Evolutionary conservation across 2,329 filamentous ascomycete species (phyloP).

Genomic region (Colletotrichum camelliae): DNA sequence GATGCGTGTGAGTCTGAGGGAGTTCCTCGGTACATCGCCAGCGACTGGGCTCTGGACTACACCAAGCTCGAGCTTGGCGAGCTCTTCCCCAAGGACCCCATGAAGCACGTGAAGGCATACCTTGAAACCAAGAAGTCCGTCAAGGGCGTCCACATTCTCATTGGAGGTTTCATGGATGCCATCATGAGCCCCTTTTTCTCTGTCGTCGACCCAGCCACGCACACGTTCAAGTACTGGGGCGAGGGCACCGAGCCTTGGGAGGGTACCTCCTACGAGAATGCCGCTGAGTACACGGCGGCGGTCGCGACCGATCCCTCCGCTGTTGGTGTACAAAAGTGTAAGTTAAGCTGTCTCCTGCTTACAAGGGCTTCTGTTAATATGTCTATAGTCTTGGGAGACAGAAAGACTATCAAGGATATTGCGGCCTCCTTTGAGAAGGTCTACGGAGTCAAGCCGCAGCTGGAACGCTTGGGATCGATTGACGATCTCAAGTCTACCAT

Average conservation of each 20-base stretch:
- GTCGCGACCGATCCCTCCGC: not conserved
- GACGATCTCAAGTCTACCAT: not conserved
- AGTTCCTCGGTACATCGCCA: slow-evolving; percentile 43
- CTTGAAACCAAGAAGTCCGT: slow-evolving; percentile 39
- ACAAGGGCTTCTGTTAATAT: not conserved
- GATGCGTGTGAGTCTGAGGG: slow-evolving; percentile 39
- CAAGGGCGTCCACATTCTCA: slow-evolving; percentile 44
- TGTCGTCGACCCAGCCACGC: slow-evolving; percentile 25
- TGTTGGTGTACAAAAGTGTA: not conserved
- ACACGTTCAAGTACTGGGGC: slow-evolving; percentile 38
- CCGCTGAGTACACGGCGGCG: slow-evolving; percentile 37
- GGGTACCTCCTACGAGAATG: slow-evolving; percentile 39
- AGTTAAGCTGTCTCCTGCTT: not conserved
- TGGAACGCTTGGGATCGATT: not conserved
- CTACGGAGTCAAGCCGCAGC: not conserved
- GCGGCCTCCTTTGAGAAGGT: not conserved
- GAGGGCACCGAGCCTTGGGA: slow-evolving; percentile 41
- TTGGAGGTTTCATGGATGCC: slow-evolving; percentile 41
- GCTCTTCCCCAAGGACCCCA: slow-evolving; percentile 42
- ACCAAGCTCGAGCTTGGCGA: slow-evolving; percentile 40
- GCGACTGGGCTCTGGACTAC: slow-evolving; percentile 46
- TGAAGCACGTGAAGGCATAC: slow-evolving; percentile 43
- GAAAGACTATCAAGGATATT: not conserved
- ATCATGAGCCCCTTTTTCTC: slow-evolving; percentile 31
- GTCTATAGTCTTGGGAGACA: not conserved